These are phyloP conservation scores for Puccinia polysora DNA, from an alignment of 1,284 basidiomycete species.

Conservation along the genomic window DNA sequence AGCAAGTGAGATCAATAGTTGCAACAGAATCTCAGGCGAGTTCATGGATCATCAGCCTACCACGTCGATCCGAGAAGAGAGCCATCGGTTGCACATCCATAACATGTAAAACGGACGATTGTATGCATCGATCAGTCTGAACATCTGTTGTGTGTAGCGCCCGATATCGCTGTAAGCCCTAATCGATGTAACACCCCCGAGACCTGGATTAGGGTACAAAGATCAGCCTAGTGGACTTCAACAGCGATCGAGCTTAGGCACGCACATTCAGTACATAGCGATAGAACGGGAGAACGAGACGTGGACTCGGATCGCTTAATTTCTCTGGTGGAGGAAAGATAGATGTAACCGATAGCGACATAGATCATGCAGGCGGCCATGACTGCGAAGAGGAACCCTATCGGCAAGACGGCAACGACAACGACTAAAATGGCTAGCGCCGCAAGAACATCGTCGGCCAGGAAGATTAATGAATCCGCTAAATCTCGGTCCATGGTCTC, in stretches of 20 bases:
- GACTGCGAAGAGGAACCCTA: conserved; percentile 27
- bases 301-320: conserved; percentile 53
- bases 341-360: conserved; percentile 51
- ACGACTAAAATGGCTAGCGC: conserved; percentile 48
- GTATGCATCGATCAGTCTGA: conserved; percentile 51
- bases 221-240: not conserved
- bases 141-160: conserved; percentile 51
- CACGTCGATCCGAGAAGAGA: conserved; percentile 51
- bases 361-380: conserved; percentile 48
- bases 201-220: conserved; percentile 49
- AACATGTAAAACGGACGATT: conserved; percentile 52
- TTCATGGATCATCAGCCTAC: no score
- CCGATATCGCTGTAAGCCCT: conserved; percentile 52
- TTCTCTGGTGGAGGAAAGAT: conserved; percentile 52
- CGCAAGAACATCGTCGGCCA: conserved; percentile 46
- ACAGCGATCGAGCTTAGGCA: not conserved
- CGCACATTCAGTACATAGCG: conserved; percentile 44
- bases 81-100: conserved; percentile 53
- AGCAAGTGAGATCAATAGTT: no score
- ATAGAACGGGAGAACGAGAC: conserved; percentile 51
- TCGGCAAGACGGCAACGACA: conserved; percentile 51
- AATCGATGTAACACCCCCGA: conserved; percentile 51
- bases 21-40: no score
- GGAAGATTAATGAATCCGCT: conserved; percentile 46
- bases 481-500: conserved; percentile 53